phyloP scores from a whole-genome alignment of 306 rosid species.

The Mucuna pruriens region DNA sequence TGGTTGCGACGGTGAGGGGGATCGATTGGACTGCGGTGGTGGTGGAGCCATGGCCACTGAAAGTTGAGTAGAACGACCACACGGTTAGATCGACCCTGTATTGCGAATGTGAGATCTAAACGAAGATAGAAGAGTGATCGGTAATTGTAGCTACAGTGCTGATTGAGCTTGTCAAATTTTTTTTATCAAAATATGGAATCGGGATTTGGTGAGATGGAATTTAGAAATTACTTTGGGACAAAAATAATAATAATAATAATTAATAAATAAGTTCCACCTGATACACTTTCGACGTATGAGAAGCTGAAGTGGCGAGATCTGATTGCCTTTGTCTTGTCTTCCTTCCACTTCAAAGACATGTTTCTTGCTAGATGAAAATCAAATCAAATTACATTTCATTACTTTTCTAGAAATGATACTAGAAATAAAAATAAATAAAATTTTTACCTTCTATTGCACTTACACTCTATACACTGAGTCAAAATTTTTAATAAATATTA shows the following conservation, averaged over 20 bases:
- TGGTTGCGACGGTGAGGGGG: conserved; percentile 96
- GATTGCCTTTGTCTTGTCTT: conserved; percentile 2
- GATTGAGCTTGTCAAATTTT: conserved; percentile 16
- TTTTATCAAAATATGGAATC: not conserved
- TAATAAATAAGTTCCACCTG: not conserved
- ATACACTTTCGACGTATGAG: conserved; percentile 44
- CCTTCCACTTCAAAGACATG: not conserved
- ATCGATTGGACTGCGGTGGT: conserved; percentile 71
- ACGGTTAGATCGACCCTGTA: conserved; percentile 31
- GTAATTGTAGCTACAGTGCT: conserved; percentile 25
- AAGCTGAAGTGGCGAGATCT: conserved; percentile 52
- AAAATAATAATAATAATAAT: not conserved
- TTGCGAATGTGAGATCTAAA: conserved; percentile 44
- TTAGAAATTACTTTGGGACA: too few relatives aligned
- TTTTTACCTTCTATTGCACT: too few relatives aligned
- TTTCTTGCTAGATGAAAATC: too few relatives aligned
- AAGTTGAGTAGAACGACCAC: conserved; percentile 27
- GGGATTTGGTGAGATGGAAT: not conserved
- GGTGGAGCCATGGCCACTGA: conserved; percentile 88
- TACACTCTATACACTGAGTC: too few relatives aligned
- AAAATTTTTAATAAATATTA: too few relatives aligned
- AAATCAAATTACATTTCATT: too few relatives aligned
- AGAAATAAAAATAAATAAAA: too few relatives aligned
- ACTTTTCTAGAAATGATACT: too few relatives aligned
- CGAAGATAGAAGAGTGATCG: conserved; percentile 28